Evolutionary conservation across 2,329 filamentous ascomycete genomes (phyloP).

Genomic region (Fusarium anguioides): DNA sequence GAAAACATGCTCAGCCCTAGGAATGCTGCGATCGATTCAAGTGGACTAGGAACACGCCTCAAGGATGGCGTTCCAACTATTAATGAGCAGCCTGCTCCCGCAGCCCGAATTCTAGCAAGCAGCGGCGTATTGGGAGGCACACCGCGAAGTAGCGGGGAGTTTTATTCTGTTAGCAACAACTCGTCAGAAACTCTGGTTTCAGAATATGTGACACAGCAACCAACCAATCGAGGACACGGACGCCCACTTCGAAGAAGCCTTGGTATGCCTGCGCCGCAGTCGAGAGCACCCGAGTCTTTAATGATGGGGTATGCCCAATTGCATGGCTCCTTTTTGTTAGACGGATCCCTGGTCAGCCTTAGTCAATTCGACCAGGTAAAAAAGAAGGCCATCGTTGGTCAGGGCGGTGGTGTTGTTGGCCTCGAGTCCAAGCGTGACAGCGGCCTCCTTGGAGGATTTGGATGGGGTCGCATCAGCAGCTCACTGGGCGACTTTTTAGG

Average conservation of each 20-base stretch:
- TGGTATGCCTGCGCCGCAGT: conserved; percentile 55
- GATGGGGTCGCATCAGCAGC: conserved; percentile 88
- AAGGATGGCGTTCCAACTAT: conserved; percentile 62
- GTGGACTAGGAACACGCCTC: conserved; percentile 53
- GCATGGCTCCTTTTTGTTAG: conserved; percentile 89
- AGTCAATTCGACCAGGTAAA: conserved; percentile 96
- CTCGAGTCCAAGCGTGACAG: conserved; percentile 81
- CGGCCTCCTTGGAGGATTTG: conserved; percentile 84
- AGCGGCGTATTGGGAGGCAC: conserved; percentile 80
- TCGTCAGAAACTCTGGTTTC: conserved; percentile 93
- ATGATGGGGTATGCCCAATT: conserved; percentile 99
- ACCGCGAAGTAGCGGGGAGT: conserved; percentile 90
- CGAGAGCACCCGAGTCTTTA: conserved; percentile 76
- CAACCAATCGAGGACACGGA: conserved; percentile 46
- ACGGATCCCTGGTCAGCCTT: conserved; percentile 90
- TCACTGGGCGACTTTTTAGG: conserved; percentile 91
- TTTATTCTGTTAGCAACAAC: conserved; percentile 94
- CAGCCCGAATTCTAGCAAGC: conserved; percentile 78
- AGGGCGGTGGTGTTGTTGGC: conserved; percentile 87
- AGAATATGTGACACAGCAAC: conserved; percentile 78
- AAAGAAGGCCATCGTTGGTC: conserved; percentile 88
- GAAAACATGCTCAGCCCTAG: conserved; percentile 57
- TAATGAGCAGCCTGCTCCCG: conserved; percentile 68
- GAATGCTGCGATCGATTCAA: conserved; percentile 49
- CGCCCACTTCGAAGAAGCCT: conserved; percentile 61